Percentiles rank a stretch among this genome's conserved stretches.
These are phyloP conservation scores for Naganishia cerealis DNA, from an alignment of 1,284 basidiomycete species.

Conservation along the genomic window DNA sequence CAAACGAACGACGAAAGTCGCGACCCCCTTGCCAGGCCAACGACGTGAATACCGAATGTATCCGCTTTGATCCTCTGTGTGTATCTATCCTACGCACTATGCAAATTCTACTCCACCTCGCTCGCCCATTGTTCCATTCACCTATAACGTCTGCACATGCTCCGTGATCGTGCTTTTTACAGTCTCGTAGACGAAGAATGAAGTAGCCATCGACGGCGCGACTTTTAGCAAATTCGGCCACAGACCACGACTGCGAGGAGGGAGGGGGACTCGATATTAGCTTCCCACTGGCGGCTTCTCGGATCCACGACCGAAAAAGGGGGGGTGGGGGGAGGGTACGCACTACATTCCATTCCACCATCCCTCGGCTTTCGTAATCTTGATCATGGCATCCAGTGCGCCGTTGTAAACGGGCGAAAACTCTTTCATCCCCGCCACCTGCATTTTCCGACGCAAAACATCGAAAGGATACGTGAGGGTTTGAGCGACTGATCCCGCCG, in stretches of 20 bases:
- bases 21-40: background rate
- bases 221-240: conserved; percentile 90
- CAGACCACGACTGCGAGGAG: conserved; percentile 66
- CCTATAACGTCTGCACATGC: conserved; percentile 13
- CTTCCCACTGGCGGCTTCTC: background rate
- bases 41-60: background rate
- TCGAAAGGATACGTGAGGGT: conserved; percentile 95
- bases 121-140: background rate
- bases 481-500: conserved; percentile 71
- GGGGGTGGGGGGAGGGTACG: conserved; percentile 34
- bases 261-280: conserved; percentile 58
- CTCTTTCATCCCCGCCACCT: conserved; percentile 79
- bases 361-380: conserved; percentile 73
- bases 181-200: conserved; percentile 57
- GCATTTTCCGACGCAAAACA: conserved; percentile 90
- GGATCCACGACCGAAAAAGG: background rate
- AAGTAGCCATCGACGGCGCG: conserved; percentile 85
- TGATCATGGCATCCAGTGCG: conserved; percentile 70
- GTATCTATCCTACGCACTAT: background rate
- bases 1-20: background rate
- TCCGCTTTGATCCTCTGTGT: no score
- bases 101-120: background rate
- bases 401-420: conserved; percentile 70
- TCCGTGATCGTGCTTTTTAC: conserved; percentile 39
- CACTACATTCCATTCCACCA: conserved; percentile 55